Evolutionary conservation across 768 basidiomycete genomes (phyloP), one percentile per base, ranked within the genome.

Genomic region (Dacryopinax spathularia): DNA sequence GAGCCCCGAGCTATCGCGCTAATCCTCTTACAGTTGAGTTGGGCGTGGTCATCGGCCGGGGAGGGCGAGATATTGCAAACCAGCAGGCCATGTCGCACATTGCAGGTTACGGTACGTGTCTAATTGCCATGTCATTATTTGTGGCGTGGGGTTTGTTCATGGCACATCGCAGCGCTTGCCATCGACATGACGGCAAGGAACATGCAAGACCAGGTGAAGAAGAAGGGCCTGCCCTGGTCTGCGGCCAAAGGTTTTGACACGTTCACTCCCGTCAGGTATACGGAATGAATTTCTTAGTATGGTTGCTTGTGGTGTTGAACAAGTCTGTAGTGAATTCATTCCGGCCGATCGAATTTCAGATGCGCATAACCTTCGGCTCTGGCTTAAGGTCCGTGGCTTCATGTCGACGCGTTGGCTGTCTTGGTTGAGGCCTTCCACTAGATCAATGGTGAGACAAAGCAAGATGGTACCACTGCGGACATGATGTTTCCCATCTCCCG

Each of bases 151-250:
- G 27, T 60, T 61, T 20, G 33, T 34, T 36, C 22, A 18, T 22
- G 59, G 34, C 34, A 61, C n/a, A 66, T 63, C 7, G 63, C 63
- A 96, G 93, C 92, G 59, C 77, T 98, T 66, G 91, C 91, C 2
- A 88, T 97, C 62, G 95, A 98, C 72, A 89, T 97, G 87, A 98
- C 96, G 1, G 96, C 88, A 6, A 83, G 96, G 15, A 98, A 98
- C 75, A 76, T 97, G 71, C 96, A 99, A 73, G 89, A 96, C 63
- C 84, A 84, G 59, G 90, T 90, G 60, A 95, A 95, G 77, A 89
- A 87, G 70, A 86, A 84, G 60, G 91, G 96, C 10, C 80, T 98
- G n/a, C 96, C 96, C 1, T 99, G 96, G 96, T 85, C 87, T n/a
- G 81, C 93, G 12, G 90, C 87, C 1, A 98, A 99, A 74, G 95